phyloP scores from a whole-genome alignment of 2,329 filamentous ascomycete species.

The Microdochium paspali region DNA sequence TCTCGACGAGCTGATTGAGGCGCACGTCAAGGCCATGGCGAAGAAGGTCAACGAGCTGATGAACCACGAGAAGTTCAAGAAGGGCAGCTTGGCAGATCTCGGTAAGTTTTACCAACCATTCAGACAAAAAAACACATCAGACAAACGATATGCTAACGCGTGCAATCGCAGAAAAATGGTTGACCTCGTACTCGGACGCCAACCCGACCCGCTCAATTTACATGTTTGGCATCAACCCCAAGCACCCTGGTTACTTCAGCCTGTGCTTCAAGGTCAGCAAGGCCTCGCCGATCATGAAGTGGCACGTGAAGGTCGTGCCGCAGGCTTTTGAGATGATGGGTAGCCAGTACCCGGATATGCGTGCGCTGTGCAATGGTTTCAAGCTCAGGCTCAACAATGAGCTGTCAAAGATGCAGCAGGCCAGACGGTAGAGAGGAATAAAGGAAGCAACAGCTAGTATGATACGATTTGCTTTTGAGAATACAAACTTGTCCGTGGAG shows the following conservation, averaged over 20 bases:
- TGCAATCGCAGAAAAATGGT: conserved; percentile 70
- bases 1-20: conserved; percentile 93
- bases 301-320: conserved; percentile 85
- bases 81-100: conserved; percentile 67
- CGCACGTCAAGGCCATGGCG: conserved; percentile 95
- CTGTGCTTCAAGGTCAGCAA: conserved; percentile 92
- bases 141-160: conserved; percentile 10
- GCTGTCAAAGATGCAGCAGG: conserved; percentile 51
- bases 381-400: conserved; percentile 68
- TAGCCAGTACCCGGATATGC: conserved; percentile 88
- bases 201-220: conserved; percentile 92
- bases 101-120: conserved; percentile 50
- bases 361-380: conserved; percentile 92
- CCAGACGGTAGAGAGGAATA: conserved; percentile 9
- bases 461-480: neutral
- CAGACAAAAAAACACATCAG: neutral
- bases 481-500: neutral
- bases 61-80: conserved; percentile 88
- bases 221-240: conserved; percentile 88
- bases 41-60: conserved; percentile 96
- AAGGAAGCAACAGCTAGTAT: neutral
- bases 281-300: conserved; percentile 61
- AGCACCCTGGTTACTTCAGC: conserved; percentile 89
- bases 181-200: conserved; percentile 90
- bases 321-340: conserved; percentile 88